Percentiles rank a stretch among this genome's conserved stretches.
Conservation (phyloP, 805 yeast species). For the Suhomyces emberorum region DNA sequence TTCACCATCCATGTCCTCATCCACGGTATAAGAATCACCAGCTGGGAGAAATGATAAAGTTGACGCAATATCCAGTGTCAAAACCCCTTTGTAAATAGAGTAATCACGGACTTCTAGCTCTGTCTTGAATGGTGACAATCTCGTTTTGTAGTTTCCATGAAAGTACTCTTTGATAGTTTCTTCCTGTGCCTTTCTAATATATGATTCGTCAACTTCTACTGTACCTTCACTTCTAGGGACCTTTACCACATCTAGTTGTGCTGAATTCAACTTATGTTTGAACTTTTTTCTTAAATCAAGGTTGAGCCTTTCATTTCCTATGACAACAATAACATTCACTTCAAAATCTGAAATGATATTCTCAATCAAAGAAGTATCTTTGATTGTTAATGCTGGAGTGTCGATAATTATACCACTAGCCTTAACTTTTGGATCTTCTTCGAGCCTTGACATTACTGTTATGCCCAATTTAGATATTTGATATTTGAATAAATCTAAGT, state of each 20-base stretch:
- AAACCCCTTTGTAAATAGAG: constrained; percentile 58
- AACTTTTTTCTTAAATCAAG: constrained; percentile 59
- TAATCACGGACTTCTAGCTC: constrained; percentile 65
- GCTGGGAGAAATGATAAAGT: constrained; percentile 40
- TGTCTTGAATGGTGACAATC: constrained; percentile 81
- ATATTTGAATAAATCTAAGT: constrained; percentile 52
- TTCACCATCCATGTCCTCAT: constrained; percentile 16
- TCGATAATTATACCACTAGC: constrained; percentile 67
- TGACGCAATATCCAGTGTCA: constrained; percentile 34
- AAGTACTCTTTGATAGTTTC: constrained; percentile 81
- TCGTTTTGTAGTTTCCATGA: constrained; percentile 66
- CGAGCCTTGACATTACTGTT: constrained; percentile 47
- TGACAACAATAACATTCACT: constrained; percentile 57
- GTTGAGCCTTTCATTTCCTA: constrained; percentile 72
- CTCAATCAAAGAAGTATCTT: constrained; percentile 51
- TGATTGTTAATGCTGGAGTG: constrained; percentile 61
- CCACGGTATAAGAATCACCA: constrained; percentile 39
- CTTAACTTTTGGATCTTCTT: constrained; percentile 44
- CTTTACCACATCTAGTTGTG: constrained; percentile 49
- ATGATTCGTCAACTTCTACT: constrained; percentile 69
- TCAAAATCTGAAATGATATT: constrained; percentile 58
- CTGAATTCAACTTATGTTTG: constrained; percentile 26
- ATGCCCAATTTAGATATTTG: constrained; percentile 48
- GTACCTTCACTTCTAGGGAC: constrained; percentile 74
- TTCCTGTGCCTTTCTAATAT: constrained; percentile 68